A percentile compares a stretch with the other conserved stretches of the same genome.
Evolutionary conservation across 306 rosid species (phyloP).

Genomic region (Rubus parviflorus): DNA sequence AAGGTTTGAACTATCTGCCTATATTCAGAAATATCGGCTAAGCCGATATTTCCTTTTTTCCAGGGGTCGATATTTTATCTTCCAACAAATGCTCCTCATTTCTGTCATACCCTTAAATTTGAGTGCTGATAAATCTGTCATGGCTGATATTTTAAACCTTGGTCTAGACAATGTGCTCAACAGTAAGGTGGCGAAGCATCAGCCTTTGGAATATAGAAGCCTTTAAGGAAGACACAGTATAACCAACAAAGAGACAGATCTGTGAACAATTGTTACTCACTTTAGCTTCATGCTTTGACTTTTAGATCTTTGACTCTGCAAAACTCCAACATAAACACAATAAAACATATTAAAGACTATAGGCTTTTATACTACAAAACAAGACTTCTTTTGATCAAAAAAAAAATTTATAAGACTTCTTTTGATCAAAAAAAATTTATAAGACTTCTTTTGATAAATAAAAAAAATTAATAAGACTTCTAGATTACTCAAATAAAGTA

Average conservation of each 20-base stretch:
- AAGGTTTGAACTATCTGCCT: neutral
- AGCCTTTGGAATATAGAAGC: neutral
- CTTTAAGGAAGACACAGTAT: neutral
- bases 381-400: too few species aligned
- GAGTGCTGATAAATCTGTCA: too few species aligned
- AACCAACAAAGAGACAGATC: neutral
- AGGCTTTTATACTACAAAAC: neutral
- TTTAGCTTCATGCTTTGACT: conserved; percentile 37
- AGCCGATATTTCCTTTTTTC: too few species aligned
- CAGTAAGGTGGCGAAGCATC: conserved; percentile 5
- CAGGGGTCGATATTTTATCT: too few species aligned
- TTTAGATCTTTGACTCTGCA: conserved; percentile 59
- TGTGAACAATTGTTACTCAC: conserved; percentile 47
- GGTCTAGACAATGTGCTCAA: neutral
- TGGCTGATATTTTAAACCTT: too few species aligned
- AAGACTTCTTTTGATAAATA: too few species aligned
- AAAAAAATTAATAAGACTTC: neutral
- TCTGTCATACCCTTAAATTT: too few species aligned
- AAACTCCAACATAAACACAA: conserved; percentile 31
- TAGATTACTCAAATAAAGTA: neutral
- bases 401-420: neutral
- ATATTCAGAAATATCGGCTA: too few species aligned
- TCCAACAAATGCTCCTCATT: too few species aligned
- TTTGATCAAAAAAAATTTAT: too few species aligned
- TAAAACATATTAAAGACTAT: neutral